Evolutionary conservation across 106 monocot genomes (phyloP), one percentile per base, ranked within the genome.

Genomic region (Dendrobium chrysotoxum): DNA sequence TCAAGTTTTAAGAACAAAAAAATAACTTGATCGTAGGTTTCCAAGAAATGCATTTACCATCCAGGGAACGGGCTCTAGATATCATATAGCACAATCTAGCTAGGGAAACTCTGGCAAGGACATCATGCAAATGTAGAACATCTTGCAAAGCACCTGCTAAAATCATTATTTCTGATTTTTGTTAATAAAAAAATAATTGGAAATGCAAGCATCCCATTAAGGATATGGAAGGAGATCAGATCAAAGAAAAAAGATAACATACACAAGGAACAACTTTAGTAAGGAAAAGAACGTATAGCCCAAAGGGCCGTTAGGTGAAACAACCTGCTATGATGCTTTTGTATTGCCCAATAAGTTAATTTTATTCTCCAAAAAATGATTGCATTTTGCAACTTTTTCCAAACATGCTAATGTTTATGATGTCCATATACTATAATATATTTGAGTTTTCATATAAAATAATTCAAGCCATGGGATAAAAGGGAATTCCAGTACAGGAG

Each of bases 91-190:
- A 98, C 83, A 98, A 83, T 80, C 85, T 92, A 82, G 98, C 98
- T 78, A 98, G 95, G 79, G 89, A 98, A 79, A 98, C 91, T 79
- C 98, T 91, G 80, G 98, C 95, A 88, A 98, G 94, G 75, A 98
- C 95, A 84, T 98, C 98, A 88, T 98, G 98, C 81, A 98, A 86
- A 88, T 95, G 98, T 84, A 98, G 95, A 84, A 98, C 84, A 85
- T 98, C 98, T 85, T 90, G 91, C 84, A 98, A 88, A 80, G 98
- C 98, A 88, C 97, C 97, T 98, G 92, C 57, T 76, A 84, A 83
- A 47, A 76, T 46, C 35, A 35, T 16, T 4, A 21, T 31, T 35
- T 70, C 31, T 70, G 4, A 13, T 25, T 35, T 70, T 70, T 35
- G 4, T 17, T 15, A 70, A 23, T 11, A 6, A 61, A 23, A 61